These are phyloP conservation scores for Sicyos baderoa DNA, from an alignment of 306 rosid species.

Conservation along the genomic window DNA sequence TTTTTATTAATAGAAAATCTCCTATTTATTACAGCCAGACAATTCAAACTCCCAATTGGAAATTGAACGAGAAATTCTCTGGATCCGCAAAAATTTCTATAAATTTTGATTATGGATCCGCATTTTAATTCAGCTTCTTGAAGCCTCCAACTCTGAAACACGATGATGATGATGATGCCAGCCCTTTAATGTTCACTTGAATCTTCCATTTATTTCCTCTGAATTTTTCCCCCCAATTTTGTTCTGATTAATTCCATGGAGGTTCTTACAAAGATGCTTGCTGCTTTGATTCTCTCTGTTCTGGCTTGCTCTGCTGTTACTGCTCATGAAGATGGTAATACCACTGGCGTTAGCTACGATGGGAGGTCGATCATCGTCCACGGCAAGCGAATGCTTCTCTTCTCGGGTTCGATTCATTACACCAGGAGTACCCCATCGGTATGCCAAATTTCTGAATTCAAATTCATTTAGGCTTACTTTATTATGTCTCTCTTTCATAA, in stretches of 20 bases:
- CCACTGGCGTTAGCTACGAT: constrained; percentile 50
- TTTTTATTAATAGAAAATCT: too few relatives aligned
- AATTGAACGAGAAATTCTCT: constrained; percentile 17
- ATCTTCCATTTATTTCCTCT: constrained; percentile 21
- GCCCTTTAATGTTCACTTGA: neutral
- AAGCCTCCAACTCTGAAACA: neutral
- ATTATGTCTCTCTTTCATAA: too few relatives aligned
- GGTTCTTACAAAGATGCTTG: neutral
- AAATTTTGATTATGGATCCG: neutral
- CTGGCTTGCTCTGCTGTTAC: neutral
- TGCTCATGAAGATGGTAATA: neutral
- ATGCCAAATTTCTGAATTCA: neutral
- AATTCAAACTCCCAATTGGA: neutral
- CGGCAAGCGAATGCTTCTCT: constrained; percentile 58
- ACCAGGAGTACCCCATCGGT: constrained; percentile 69
- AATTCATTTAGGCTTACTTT: too few relatives aligned
- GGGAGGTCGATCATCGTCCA: constrained; percentile 46
- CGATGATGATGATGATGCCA: neutral
- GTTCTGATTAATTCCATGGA: neutral
- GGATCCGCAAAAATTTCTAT: neutral
- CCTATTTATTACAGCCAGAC: too few relatives aligned
- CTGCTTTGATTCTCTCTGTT: neutral
- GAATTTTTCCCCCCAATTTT: neutral
- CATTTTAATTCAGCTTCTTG: neutral
- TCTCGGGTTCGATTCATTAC: constrained; percentile 86